Base-by-base conservation (phyloP, 345 rosid species). In the Euphorbia lathyris region DNA sequence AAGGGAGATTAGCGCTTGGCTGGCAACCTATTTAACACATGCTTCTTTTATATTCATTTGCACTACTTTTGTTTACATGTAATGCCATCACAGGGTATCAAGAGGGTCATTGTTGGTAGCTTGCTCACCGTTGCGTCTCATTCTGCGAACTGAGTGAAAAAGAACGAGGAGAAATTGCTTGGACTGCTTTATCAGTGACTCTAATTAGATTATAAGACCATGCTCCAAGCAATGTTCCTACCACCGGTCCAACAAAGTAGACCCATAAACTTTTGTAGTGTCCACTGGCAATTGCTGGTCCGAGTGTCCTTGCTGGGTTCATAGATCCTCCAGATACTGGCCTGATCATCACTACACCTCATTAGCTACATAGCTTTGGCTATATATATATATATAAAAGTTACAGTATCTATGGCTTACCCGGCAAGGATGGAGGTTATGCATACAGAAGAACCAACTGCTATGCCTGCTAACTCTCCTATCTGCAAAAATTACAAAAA, bases 291-390 rank as follows among this genome's bases (percentile, higher is more conserved):
- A 84, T 29, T 20, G 87, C 87, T 25, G 80, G 88, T 67, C 83
- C 86, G 25, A 85, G 29, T 71, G 82, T 78, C 79, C 83, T 86
- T 53, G 84, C 87, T 27, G 89, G 93, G 77, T 83, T 83, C 88
- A 82, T 85, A 29, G 89, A 86, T 70, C 87, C 89, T 64, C 87
- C 86, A 14, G 81, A 81, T 62, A 83, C 68, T 58, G 82, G 88
- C 52, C 78, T 87, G 86, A 72, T 29, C 40, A 71, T 75, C n/a
- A 74, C 57, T 38, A n/a, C 52, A 23, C 13, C 2, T 65, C 29
- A 47, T 51, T 45, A 56, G 65, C 61, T 51, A 50, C 63, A 9
- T 13, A 3, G 27, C 16, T 19, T 30, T 58, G 27, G 17, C 13
- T n/a, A n/a, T n/a, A n/a, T n/a, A n/a, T n/a, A n/a, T n/a, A n/a